phyloP scores from a whole-genome alignment of 2,329 filamentous ascomycete species.

The Phoma sp. region DNA sequence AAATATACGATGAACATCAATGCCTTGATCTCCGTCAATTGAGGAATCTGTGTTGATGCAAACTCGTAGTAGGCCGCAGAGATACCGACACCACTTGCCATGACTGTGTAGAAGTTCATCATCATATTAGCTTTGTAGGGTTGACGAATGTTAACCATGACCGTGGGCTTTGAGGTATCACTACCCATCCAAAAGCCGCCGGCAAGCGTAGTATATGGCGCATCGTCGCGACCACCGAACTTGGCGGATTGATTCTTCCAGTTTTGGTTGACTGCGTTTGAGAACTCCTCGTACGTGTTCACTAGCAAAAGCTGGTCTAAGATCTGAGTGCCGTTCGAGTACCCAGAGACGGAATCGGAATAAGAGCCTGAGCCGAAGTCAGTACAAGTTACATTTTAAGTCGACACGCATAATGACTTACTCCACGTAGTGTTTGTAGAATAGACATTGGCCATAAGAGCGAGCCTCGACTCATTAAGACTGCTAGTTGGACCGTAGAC shows the following conservation, averaged over 20 bases:
- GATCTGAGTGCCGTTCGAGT: conserved; percentile 27
- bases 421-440: conserved; percentile 39
- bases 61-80: conserved; percentile 27
- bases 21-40: conserved; percentile 57
- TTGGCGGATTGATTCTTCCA: conserved; percentile 62
- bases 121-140: conserved; percentile 48
- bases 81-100: conserved; percentile 28
- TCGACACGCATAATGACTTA: neutral
- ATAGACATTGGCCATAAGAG: conserved; percentile 23
- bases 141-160: conserved; percentile 36
- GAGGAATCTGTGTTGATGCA: conserved; percentile 18
- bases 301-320: conserved; percentile 57
- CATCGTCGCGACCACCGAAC: conserved; percentile 57
- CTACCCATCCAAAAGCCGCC: conserved; percentile 34
- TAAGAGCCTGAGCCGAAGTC: conserved; percentile 1
- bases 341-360: conserved; percentile 14
- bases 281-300: conserved; percentile 70
- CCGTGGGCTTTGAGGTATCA: conserved; percentile 18
- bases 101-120: conserved; percentile 29
- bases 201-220: conserved; percentile 50
- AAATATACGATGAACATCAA: conserved; percentile 65
- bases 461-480: conserved; percentile 22
- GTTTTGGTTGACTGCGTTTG: conserved; percentile 61
- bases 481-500: conserved; percentile 27
- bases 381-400: too few species aligned